Evolutionary conservation across 192 early-diverging fungal species (phyloP).

Genomic region (Backusella parvicylindrica): DNA sequence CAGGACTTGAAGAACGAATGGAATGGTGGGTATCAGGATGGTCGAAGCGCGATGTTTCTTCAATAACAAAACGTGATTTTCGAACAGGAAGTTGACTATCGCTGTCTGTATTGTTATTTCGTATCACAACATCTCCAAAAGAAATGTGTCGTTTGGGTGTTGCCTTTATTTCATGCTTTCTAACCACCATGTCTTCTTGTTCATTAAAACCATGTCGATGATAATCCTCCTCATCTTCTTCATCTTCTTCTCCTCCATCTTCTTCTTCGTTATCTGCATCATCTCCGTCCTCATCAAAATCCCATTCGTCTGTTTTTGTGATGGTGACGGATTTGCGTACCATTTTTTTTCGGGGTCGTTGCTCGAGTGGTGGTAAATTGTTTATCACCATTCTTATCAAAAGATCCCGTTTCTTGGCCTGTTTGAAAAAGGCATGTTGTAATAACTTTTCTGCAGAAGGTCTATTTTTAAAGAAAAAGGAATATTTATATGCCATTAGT

Average conservation of each 20-base stretch:
- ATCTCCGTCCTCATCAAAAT: conserved; percentile 54
- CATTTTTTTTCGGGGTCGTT: conserved; percentile 59
- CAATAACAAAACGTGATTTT: conserved; percentile 37
- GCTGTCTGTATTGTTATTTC: conserved; percentile 13
- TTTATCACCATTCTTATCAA: conserved; percentile 54
- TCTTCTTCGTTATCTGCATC: conserved; percentile 12
- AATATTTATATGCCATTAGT: too few species aligned
- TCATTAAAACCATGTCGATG: neutral
- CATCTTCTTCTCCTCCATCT: neutral
- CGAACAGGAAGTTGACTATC: conserved; percentile 12
- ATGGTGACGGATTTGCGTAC: conserved; percentile 40
- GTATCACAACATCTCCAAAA: conserved; percentile 39
- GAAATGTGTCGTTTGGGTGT: conserved; percentile 39
- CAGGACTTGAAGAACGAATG: conserved; percentile 1
- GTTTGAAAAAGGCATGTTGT: conserved; percentile 75
- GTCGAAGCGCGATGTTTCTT: conserved; percentile 9
- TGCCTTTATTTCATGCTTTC: neutral
- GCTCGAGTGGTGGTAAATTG: conserved; percentile 64
- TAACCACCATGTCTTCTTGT: neutral
- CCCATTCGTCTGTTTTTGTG: conserved; percentile 62
- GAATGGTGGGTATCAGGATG: neutral
- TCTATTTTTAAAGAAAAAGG: too few species aligned
- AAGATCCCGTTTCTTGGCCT: conserved; percentile 67
- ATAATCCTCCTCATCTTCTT: neutral
- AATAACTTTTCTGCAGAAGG: conserved; percentile 76